Base-by-base conservation (phyloP, 2,329 filamentous ascomycete species). In the Ceratocystis smalleyi region DNA sequence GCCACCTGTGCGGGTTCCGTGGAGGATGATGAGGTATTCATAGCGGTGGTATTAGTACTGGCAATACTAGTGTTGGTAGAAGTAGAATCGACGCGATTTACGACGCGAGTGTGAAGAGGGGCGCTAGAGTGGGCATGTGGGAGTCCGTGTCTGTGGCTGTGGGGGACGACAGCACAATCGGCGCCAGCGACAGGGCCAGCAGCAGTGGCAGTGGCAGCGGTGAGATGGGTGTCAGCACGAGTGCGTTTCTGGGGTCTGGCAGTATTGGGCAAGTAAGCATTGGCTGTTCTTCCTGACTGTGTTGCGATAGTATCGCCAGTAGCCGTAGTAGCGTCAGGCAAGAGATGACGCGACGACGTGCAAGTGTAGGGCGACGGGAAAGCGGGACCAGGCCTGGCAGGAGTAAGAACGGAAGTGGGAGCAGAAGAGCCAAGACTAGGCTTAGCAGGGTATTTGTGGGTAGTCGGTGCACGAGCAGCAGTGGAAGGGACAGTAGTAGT, bases 331-430 rank as follows among this genome's bases (percentile, higher is more conserved):
- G 49, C 32, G 51, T 30, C 32, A 30, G 27, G 51, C 8, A 51
- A 45, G 62, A 63, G 17, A 24, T 35, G 62, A 63, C 62, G 62
- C 62, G 62, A 62, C 61, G 51, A 63, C 51, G 40, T 54, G 61
- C 22, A 61, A 22, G 59, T 54, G 49, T 40, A 61, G 32, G 59
- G 59, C 59, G 51, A 32, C 51, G 51, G 51, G 12, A 61, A 57
- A 32, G 43, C 40, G 59, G 43, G 43, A 49, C 22, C 43, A 45
- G 59, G 15, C 22, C 17, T 47, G 5, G 57, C n/a, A 19, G 57
- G 4, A 43, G 19, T 19, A 15, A 35, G 30, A 55, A 40, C 8
- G 12, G 45, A 30, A 63, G 62, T 43, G 47, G 61, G 45, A 63
- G n/a, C 10, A 43, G 62, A 19, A 43, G 35, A 40, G 35, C 57